Evolutionary conservation across 1,139 yeast species (phyloP).

Genomic region (Yamadazyma buinensis): DNA sequence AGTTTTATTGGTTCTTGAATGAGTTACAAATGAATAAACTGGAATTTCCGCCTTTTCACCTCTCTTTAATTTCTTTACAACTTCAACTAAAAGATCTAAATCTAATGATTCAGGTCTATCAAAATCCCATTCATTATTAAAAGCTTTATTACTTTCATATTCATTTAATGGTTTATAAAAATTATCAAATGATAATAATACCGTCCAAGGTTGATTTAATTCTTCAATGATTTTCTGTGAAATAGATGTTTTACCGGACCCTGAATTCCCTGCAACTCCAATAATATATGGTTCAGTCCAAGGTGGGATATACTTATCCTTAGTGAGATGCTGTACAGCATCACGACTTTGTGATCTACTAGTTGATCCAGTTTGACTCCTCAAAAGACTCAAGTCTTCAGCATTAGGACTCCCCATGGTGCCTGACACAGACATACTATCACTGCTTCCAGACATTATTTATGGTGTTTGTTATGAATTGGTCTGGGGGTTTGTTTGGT

Average conservation of each 20-base stretch:
- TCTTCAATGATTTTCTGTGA: slow-evolving; percentile 79
- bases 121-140: slow-evolving; percentile 68
- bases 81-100: slow-evolving; percentile 62
- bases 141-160: slow-evolving; percentile 64
- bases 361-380: too few relatives aligned
- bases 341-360: too few relatives aligned
- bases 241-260: slow-evolving; percentile 93
- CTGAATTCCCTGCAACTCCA: slow-evolving; percentile 93
- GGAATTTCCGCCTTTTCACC: slow-evolving; percentile 67
- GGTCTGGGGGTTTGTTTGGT: neutral
- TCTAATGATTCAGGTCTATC: slow-evolving; percentile 85
- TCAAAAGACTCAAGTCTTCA: too few relatives aligned
- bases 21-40: slow-evolving; percentile 75
- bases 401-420: too few relatives aligned
- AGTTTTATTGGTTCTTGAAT: slow-evolving; percentile 65
- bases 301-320: slow-evolving; percentile 66
- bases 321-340: slow-evolving; percentile 3
- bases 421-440: too few relatives aligned
- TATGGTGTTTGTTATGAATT: too few relatives aligned
- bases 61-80: slow-evolving; percentile 60
- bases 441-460: slow-evolving; percentile 8
- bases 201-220: slow-evolving; percentile 92
- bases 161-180: slow-evolving; percentile 72
- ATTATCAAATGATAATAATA: slow-evolving; percentile 85
- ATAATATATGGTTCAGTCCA: slow-evolving; percentile 96